A percentile compares a stretch with the other conserved stretches of the same genome.
These are phyloP conservation scores for Nakaseomyces kungkrabaensis DNA, from an alignment of 1,139 yeast species.

Conservation along the genomic window DNA sequence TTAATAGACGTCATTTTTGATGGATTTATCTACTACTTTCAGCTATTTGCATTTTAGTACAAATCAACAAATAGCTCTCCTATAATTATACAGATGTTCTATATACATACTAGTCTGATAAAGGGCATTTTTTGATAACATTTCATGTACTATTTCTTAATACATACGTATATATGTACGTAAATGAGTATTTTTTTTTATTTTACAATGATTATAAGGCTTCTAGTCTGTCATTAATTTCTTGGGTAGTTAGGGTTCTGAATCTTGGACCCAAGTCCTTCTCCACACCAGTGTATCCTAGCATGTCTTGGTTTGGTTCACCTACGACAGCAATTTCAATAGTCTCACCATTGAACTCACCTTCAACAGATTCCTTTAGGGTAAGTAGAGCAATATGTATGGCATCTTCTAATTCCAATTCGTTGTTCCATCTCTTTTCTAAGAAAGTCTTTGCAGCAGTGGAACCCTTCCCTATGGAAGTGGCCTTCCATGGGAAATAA, in stretches of 20 bases:
- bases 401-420: constrained; percentile 94
- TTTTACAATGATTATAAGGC: constrained; percentile 44
- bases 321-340: constrained; percentile 89
- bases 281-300: constrained; percentile 81
- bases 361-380: constrained; percentile 92
- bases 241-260: constrained; percentile 75
- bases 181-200: not conserved
- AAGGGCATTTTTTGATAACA: not conserved
- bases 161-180: not conserved
- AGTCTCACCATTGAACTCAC: constrained; percentile 94
- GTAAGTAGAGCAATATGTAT: constrained; percentile 93
- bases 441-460: constrained; percentile 91
- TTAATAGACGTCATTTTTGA: not conserved
- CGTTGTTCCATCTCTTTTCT: constrained; percentile 97
- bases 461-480: constrained; percentile 95
- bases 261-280: constrained; percentile 76
- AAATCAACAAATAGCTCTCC: no score
- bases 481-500: constrained; percentile 99
- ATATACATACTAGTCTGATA: not conserved
- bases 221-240: constrained; percentile 89
- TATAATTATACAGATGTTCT: no score
- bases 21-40: no score
- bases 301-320: constrained; percentile 66
- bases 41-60: no score
- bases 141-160: no score